phyloP scores from a whole-genome alignment of 768 basidiomycete genomes.

The Psilocybe subaeruginosa region DNA sequence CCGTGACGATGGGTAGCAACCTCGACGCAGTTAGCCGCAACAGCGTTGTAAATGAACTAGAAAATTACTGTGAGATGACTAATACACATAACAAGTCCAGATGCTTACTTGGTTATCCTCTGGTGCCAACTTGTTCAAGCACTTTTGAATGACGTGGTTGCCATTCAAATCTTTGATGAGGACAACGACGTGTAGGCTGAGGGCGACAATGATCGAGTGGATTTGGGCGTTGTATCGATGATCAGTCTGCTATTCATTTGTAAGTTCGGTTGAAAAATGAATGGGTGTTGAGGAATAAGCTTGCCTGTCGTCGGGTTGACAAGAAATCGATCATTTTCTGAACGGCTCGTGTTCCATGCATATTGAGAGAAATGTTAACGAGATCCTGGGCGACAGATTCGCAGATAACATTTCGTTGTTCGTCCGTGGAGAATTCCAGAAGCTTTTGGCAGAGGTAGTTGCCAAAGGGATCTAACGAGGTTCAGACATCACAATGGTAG shows the following conservation, averaged over 20 bases:
- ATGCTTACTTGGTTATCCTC: constrained; percentile 92
- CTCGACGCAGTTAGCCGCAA: constrained; percentile 98
- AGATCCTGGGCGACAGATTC: constrained; percentile 97
- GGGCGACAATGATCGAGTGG: constrained; percentile 93
- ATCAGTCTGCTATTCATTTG: constrained; percentile 68
- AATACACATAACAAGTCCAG: neutral
- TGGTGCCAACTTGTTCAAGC: constrained; percentile 95
- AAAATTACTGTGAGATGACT: neutral
- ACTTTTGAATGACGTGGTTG: constrained; percentile 99
- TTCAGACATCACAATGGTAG: constrained; percentile 11
- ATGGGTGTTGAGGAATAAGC: constrained; percentile 34
- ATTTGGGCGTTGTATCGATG: constrained; percentile 88
- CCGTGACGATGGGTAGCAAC: constrained; percentile 98
- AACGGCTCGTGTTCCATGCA: constrained; percentile 99
- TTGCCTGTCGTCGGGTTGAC: constrained; percentile 90
- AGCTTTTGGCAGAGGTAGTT: constrained; percentile 99
- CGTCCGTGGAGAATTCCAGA: constrained; percentile 95
- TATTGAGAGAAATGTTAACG: constrained; percentile 97
- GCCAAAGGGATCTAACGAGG: constrained; percentile 85
- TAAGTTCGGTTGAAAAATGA: constrained; percentile 52
- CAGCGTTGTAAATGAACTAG: constrained; percentile 98
- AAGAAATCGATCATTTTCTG: constrained; percentile 99
- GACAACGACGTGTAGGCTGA: constrained; percentile 97
- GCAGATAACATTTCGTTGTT: constrained; percentile 95
- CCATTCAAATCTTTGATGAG: constrained; percentile 99